Percentiles rank a stretch among this genome's conserved stretches.
phyloP scores from a whole-genome alignment of 495 filamentous ascomycete genomes.

The Penicillium odoratum region DNA sequence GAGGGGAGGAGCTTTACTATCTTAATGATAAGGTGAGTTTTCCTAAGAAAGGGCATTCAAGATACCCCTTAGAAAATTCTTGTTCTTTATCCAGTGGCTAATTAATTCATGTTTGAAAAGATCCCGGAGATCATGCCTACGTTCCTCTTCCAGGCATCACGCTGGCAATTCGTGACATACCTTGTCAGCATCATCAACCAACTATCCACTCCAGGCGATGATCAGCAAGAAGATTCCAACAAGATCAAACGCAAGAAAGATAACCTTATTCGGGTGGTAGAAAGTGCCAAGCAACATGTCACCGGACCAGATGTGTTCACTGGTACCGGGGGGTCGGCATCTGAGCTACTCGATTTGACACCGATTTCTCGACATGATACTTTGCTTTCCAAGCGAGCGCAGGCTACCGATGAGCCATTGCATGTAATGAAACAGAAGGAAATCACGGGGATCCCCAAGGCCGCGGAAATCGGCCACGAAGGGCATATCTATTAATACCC shows the following conservation, averaged over 20 bases:
- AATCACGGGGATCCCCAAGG: slow-evolving; percentile 51
- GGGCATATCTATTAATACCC: slow-evolving; percentile 42
- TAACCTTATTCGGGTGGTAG: slow-evolving; percentile 41
- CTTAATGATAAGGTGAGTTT: slow-evolving; percentile 61
- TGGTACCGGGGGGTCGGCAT: slow-evolving; percentile 20
- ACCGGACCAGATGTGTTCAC: slow-evolving; percentile 39
- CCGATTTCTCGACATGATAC: slow-evolving; percentile 29
- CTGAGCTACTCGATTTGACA: slow-evolving; percentile 34
- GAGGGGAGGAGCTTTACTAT: slow-evolving; percentile 76
- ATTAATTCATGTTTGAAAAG: slow-evolving; percentile 24
- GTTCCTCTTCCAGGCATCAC: slow-evolving; percentile 87
- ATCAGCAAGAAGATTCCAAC: slow-evolving; percentile 30
- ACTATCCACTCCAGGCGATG: slow-evolving; percentile 20
- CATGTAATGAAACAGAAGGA: slow-evolving; percentile 34
- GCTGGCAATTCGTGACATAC: slow-evolving; percentile 68
- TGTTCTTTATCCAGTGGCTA: not conserved
- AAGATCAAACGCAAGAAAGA: slow-evolving; percentile 40
- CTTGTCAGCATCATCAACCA: slow-evolving; percentile 65
- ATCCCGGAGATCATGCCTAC: slow-evolving; percentile 83
- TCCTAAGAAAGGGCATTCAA: not conserved
- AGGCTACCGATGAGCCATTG: slow-evolving; percentile 26
- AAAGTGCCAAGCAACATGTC: slow-evolving; percentile 33
- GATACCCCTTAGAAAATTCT: not conserved
- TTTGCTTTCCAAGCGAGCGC: slow-evolving; percentile 29
- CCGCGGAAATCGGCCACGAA: slow-evolving; percentile 45